These are phyloP conservation scores for Lathyrus tuberosus DNA, from an alignment of 306 rosid species.

Conservation along the genomic window DNA sequence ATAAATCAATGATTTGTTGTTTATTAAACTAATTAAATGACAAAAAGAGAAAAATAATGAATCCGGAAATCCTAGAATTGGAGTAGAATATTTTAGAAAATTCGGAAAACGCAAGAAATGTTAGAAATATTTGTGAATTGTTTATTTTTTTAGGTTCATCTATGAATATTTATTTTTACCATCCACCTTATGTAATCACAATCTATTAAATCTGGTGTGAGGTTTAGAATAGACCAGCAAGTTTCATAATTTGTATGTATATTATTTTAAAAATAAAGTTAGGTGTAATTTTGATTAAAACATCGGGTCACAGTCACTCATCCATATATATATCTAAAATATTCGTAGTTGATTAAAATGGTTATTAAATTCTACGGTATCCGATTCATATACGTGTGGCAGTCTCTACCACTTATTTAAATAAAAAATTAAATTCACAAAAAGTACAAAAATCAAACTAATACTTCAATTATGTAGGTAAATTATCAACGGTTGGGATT, in stretches of 20 bases:
- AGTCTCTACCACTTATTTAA: not conserved
- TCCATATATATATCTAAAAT: not conserved
- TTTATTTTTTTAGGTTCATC: too few relatives aligned
- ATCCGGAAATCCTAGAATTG: too few relatives aligned
- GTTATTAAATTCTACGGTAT: not conserved
- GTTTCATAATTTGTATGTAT: not conserved
- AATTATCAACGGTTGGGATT: too few relatives aligned
- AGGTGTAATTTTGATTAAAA: not conserved
- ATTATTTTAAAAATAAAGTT: not conserved
- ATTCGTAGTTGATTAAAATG: not conserved
- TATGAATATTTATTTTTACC: too few relatives aligned
- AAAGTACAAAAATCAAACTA: not conserved
- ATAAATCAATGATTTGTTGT: too few relatives aligned
- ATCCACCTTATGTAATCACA: too few relatives aligned
- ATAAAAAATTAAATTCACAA: not conserved
- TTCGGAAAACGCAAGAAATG: too few relatives aligned
- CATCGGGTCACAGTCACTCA: not conserved
- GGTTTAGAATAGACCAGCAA: not conserved
- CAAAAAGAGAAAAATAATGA: too few relatives aligned
- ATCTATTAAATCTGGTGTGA: not conserved
- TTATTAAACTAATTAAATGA: too few relatives aligned
- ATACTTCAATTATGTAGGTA: too few relatives aligned
- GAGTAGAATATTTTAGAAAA: too few relatives aligned
- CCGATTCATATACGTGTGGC: not conserved
- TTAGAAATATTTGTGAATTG: too few relatives aligned